Base-by-base conservation (phyloP, 495 filamentous ascomycete species). In the Penicillium dipodomyicola region DNA sequence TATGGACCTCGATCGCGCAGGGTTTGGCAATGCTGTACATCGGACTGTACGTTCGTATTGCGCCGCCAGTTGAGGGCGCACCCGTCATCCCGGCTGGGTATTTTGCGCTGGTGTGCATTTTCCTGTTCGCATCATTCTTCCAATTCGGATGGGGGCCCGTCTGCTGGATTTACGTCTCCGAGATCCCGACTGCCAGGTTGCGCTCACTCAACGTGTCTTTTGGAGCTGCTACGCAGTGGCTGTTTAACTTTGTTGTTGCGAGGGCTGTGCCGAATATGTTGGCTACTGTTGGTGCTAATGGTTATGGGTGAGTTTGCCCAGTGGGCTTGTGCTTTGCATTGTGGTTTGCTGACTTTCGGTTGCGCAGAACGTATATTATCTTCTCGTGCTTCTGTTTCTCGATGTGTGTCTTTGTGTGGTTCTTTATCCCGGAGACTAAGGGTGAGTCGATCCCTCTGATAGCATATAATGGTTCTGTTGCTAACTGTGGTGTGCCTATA, bases 121-220 rank as follows among this genome's bases (percentile, higher is more conserved):
- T 87, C 68, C 70, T 90, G 43, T 90, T 90, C 61, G 87, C 87
- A 12, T 83, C 82, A 3, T 87, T 87, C 76, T 89, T 89, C 77
- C 87, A 89, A 53, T 88, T 90, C 65, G 86, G 87, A 40, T 91
- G 87, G 87, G 88, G 88, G 0, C 88, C 88, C 0, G 84, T 86
- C 25, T 89, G 87, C 69, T 91, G 87, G 89, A 90, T 88, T 52
- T 87, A 87, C 60, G 83, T 88, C 37, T 80, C 79, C 11, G 86
- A 91, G 76, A 91, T 92, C 63, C 87, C 88, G 11, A 83, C 84
- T 14, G 83, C 86, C 1, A 75, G 87, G 3, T 75, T 90, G 14
- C 76, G 88, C 4, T 83, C 83, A 15, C 72, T 86, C 56, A 89
- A 89, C 63, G 86, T 90, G 4, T 77, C 87, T 1, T 65, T 86